Percentiles rank a stretch among this genome's conserved stretches.
phyloP scores from a whole-genome alignment of 2,329 filamentous ascomycete genomes.

The Xylariaceae sp. region DNA sequence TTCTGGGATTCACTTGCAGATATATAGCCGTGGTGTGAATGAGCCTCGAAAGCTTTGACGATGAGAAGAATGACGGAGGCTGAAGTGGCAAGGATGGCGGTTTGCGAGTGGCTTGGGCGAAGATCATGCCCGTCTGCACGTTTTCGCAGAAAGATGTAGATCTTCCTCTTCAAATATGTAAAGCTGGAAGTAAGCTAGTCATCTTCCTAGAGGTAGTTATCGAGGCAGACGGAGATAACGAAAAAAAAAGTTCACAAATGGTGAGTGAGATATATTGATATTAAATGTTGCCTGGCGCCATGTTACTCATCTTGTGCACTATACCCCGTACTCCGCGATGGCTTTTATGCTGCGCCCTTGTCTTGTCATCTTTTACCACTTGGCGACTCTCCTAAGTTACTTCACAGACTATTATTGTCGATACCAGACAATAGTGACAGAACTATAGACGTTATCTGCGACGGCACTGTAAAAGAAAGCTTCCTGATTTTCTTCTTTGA shows the following conservation, averaged over 20 bases:
- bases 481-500: no score
- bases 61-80: conserved; percentile 28
- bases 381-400: conserved; percentile 5
- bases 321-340: conserved; percentile 12
- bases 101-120: conserved; percentile 15
- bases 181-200: background rate
- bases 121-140: conserved; percentile 16
- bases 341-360: conserved; percentile 15
- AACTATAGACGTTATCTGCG: no score
- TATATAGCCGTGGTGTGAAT: background rate
- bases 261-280: background rate
- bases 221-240: background rate
- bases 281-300: background rate
- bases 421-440: no score
- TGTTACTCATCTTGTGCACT: background rate
- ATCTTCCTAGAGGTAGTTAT: no score
- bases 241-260: background rate
- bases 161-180: background rate
- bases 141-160: no score
- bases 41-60: conserved; percentile 2
- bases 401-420: no score
- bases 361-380: conserved; percentile 14
- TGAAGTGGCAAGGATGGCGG: conserved; percentile 13
- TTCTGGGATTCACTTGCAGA: background rate
- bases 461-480: no score